Base-by-base conservation (phyloP, 306 rosid species). In the Citrullus amarus region DNA sequence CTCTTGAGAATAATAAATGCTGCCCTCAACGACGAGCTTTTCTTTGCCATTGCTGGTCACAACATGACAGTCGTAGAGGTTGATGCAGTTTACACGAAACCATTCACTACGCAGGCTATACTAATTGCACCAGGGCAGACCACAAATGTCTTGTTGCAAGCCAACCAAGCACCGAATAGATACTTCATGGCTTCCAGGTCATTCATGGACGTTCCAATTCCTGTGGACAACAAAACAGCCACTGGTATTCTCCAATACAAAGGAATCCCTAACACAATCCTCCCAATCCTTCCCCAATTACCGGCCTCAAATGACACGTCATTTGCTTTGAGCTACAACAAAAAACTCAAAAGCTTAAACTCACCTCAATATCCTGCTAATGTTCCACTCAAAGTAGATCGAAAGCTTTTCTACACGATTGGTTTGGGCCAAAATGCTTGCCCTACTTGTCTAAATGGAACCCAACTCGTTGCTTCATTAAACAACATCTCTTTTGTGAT, bases 111-210 rank as follows among this genome's bases (percentile, higher is more conserved):
- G n/a, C 78, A 71, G 71, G 86, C 98, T 7, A 88, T 93, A 57
- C 77, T 89, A 69, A 88, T 91, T 38, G 96, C 87, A 53, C 96
- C 98, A 62, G 98, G 98, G 18, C 98, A 93, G 79, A 93, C 98
- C 79, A 93, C 98, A 82, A 91, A 91, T 62, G 96, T 91, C 68
- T 30, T 93, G n/a, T 85, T 91, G 38, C 81, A 85, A 78, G 88
- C 98, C 60, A 88, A 89, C 81, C 84, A 91, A 82, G 81, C 80
- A 1, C 83, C 91, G 17, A 67, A 86, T 8, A 87, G 96, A 82
- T 93, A 89, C 79, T 93, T 93, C 86, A 85, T 93, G 82, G 89
- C 88, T 7, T 83, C 94, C 9, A 87, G 89, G 78, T 82, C 93
- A 36, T 91, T 91, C 75, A 86, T 91, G 89, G 98, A 93, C 48